phyloP scores from a whole-genome alignment of 257 asterid genomes.

The Fraxinus americana region DNA sequence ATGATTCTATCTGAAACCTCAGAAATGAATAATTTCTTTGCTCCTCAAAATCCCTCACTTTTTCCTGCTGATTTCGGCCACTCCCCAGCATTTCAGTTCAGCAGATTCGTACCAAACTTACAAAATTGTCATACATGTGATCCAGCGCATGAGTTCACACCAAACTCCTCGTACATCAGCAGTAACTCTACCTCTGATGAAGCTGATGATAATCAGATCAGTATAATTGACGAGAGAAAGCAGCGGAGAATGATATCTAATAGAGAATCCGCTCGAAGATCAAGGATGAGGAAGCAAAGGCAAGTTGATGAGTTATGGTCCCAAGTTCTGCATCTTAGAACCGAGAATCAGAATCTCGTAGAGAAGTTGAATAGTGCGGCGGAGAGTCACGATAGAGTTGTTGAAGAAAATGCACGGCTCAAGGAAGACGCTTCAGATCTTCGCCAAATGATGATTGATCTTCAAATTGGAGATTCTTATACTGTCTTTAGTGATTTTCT shows the following conservation, averaged over 20 bases:
- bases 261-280: conserved; percentile 64
- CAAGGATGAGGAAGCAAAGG: conserved; percentile 67
- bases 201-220: conserved; percentile 39
- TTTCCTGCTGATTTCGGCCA: conserved; percentile 20
- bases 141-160: conserved; percentile 13
- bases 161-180: conserved; percentile 31
- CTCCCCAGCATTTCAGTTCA: background rate
- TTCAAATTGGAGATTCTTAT: conserved; percentile 23
- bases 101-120: conserved; percentile 5
- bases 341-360: conserved; percentile 36
- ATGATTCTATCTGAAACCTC: conserved; percentile 28
- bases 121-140: background rate
- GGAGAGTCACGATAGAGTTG: conserved; percentile 35
- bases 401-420: conserved; percentile 42
- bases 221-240: conserved; percentile 41
- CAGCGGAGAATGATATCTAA: conserved; percentile 63
- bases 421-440: conserved; percentile 45
- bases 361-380: conserved; percentile 36
- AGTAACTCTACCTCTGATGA: conserved; percentile 58
- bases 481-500: conserved; percentile 28
- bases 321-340: conserved; percentile 38
- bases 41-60: conserved; percentile 16
- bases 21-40: conserved; percentile 20
- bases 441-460: conserved; percentile 29
- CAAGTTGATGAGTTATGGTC: conserved; percentile 60